Evolutionary conservation across 805 yeast species (phyloP).

Genomic region (Zygoascus ofunaensis): DNA sequence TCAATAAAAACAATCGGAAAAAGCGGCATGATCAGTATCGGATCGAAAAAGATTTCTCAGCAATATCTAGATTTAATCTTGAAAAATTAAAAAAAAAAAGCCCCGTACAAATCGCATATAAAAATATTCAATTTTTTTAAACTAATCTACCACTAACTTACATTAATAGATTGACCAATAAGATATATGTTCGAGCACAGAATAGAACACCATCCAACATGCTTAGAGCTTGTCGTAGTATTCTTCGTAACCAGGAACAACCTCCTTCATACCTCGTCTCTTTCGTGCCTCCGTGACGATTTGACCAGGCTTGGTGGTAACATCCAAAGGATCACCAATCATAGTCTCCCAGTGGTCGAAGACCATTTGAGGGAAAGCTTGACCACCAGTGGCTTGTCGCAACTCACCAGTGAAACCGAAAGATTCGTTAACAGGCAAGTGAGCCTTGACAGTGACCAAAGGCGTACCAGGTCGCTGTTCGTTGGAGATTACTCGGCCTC

Average conservation of each 20-base stretch:
- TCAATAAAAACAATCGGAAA: no score
- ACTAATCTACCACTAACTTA: no score
- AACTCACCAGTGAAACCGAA: constrained; percentile 99
- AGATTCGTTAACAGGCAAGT: constrained; percentile 99
- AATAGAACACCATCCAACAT: background rate
- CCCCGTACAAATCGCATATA: no score
- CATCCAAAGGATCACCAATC: constrained; percentile 88
- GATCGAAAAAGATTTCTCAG: no score
- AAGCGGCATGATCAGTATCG: no score
- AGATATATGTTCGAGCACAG: no score
- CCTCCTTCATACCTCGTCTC: constrained; percentile 95
- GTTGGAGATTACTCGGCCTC: constrained; percentile 99
- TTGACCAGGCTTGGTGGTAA: constrained; percentile 60
- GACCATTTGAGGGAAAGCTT: constrained; percentile 99
- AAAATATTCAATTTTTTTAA: no score
- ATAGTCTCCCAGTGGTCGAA: constrained; percentile 97
- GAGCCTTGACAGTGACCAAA: constrained; percentile 98
- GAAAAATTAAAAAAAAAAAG: no score
- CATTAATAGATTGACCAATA: no score
- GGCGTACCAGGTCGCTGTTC: constrained; percentile 99
- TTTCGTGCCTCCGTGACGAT: constrained; percentile 67
- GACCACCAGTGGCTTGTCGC: constrained; percentile 99
- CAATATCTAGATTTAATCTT: no score
- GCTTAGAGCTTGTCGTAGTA: constrained; percentile 48
- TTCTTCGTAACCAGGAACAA: constrained; percentile 98